Evolutionary conservation across 1,139 yeast species (phyloP).

Genomic region (Martiniozyma asiatica): DNA sequence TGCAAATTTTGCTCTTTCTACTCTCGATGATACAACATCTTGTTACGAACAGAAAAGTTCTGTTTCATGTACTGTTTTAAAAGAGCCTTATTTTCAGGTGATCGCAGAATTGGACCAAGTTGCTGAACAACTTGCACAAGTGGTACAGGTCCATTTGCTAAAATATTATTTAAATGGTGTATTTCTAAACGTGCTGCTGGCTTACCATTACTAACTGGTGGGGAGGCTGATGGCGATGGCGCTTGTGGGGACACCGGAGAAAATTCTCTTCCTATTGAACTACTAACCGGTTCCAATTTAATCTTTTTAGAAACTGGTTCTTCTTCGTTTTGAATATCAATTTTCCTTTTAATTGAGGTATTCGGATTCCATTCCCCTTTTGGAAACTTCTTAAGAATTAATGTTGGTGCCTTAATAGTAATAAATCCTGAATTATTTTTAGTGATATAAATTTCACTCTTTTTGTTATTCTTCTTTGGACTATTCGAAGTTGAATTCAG

Average conservation of each 20-base stretch:
- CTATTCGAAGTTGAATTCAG: constrained; percentile 4
- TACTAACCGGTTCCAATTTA: constrained; percentile 24
- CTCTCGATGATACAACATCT: constrained; percentile 19
- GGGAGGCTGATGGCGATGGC: background rate
- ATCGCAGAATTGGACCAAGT: too few species aligned
- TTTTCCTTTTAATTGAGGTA: constrained; percentile 31
- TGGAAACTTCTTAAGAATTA: constrained; percentile 57
- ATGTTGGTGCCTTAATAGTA: constrained; percentile 51
- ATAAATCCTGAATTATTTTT: constrained; percentile 54
- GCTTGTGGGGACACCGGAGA: background rate
- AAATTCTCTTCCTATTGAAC: constrained; percentile 13
- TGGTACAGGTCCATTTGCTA: constrained; percentile 50
- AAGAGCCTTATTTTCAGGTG: constrained; percentile 3
- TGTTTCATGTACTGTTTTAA: constrained; percentile 60
- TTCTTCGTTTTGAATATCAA: constrained; percentile 11
- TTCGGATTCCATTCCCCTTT: constrained; percentile 77
- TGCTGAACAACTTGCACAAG: constrained; percentile 21
- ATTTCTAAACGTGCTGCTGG: background rate
- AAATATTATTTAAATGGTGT: constrained; percentile 51
- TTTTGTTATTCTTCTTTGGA: constrained; percentile 9
- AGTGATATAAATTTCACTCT: constrained; percentile 29
- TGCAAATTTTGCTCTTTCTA: too few species aligned
- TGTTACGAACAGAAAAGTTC: constrained; percentile 51
- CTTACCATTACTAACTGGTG: constrained; percentile 6
- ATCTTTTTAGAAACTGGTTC: constrained; percentile 30